Evolutionary conservation across 164 flowering plant species (phyloP), one percentile per base, ranked within the genome.

Genomic region (Stephania japonica): DNA sequence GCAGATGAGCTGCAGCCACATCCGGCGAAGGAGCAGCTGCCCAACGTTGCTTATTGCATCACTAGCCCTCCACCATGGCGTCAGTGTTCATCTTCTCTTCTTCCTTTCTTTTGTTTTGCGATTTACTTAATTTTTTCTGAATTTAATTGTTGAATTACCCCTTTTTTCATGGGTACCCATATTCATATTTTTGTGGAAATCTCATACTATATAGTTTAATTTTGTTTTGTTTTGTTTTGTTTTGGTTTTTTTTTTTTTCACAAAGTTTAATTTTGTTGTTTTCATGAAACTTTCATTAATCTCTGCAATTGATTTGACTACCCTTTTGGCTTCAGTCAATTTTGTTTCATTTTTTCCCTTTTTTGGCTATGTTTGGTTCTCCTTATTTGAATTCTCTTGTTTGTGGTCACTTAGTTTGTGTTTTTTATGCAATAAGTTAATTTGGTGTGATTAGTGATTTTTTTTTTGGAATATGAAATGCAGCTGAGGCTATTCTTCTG

Each of bases 21-120:
- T 81, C 94, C 90, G 12, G 87, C 78, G 14, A 90, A 79, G 71
- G 94, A 90, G 71, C 90, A 88, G 81, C 84, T 88, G 12, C 89
- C 90, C 24, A 79, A 74, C 49, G 72, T 90, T 74, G 75, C 89
- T 75, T 90, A 84, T 77, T 89, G 93, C 86, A 84, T 89, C 61
- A 87, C 89, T 14, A 89, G 93, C 61, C 91, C 93, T 61, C 94
- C 94, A 71, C 89, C 90, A 67, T 90, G 94, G 94, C 91, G 94
- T 89, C 69, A 85, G 84, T 80, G 84, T 80, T 71, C 64, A 2
- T 65, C 16, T 41, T 25, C 21, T 59, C 1, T 38, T 69, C 24
- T 41, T 16, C 42, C 18, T 67, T 11, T 68, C 21, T 68, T 41
- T 41, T 3, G 2, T n/a, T 18, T 27, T 7, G 5, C 8, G 43